These are phyloP conservation scores for Chlorella sp. DNA, from an alignment of 139 green algal species.

Conservation along the genomic window DNA sequence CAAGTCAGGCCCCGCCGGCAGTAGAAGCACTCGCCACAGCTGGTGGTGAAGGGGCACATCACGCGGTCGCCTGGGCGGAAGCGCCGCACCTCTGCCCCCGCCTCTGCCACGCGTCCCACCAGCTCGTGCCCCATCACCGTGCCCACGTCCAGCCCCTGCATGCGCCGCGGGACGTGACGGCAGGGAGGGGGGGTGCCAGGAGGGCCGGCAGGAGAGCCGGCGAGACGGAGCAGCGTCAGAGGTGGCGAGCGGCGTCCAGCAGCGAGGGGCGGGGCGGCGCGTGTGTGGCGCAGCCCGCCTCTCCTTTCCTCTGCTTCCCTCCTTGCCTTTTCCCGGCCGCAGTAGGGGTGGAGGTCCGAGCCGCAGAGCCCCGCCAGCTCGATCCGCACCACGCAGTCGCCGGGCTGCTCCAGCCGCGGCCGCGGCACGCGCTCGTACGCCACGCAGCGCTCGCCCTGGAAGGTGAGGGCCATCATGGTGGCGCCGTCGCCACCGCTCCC, in stretches of 20 bases:
- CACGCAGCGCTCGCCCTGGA: constrained; percentile 25
- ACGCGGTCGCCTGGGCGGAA: constrained; percentile 53
- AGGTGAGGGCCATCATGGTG: constrained; percentile 32
- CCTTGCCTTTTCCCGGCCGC: constrained; percentile 2
- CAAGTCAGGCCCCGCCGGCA: constrained; percentile 48
- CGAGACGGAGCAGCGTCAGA: too few relatives aligned
- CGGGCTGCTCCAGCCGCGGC: constrained; percentile 10
- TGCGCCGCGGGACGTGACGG: constrained; percentile 3
- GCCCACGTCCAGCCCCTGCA: constrained; percentile 29
- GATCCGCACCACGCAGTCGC: constrained; percentile 20
- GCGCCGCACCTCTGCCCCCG: constrained; percentile 4
- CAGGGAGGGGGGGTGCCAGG: neutral
- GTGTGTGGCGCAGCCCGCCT: neutral
- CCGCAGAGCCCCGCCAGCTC: constrained; percentile 28
- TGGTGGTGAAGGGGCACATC: constrained; percentile 58
- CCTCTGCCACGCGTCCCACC: constrained; percentile 41
- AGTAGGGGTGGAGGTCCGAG: constrained; percentile 33
- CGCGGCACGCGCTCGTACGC: constrained; percentile 8
- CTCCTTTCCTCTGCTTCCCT: constrained; percentile 10
- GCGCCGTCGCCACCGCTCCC: too few relatives aligned
- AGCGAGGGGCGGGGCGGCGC: too few relatives aligned
- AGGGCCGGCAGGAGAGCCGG: neutral
- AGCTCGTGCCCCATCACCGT: constrained; percentile 57
- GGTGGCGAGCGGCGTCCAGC: too few relatives aligned
- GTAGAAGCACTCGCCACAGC: constrained; percentile 61